Evolutionary conservation across 2,329 filamentous ascomycete genomes (phyloP).

Genomic region (Simplicillium sp.): DNA sequence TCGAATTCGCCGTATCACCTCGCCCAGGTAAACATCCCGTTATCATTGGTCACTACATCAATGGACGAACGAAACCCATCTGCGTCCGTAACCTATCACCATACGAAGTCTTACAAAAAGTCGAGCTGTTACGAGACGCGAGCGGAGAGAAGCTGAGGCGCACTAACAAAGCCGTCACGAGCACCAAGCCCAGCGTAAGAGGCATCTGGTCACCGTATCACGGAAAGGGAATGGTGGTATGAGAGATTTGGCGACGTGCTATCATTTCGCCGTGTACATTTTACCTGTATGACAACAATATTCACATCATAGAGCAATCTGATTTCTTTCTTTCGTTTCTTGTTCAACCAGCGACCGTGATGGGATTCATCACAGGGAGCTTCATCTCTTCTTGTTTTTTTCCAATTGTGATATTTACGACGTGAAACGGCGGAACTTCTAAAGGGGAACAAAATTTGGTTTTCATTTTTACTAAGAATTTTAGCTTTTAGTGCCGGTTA

Average conservation of each 20-base stretch:
- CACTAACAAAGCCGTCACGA: conserved; percentile 54
- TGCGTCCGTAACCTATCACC: conserved; percentile 82
- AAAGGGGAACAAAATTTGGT: no score
- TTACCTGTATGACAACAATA: conserved; percentile 3
- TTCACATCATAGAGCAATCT: conserved; percentile 12
- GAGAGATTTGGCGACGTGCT: conserved; percentile 1
- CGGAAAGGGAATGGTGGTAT: conserved; percentile 46
- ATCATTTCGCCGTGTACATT: conserved; percentile 6
- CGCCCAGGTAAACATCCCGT: conserved; percentile 85
- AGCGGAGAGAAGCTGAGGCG: conserved; percentile 65
- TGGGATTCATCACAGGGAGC: no score
- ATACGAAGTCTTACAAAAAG: conserved; percentile 74
- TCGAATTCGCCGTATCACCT: conserved; percentile 88
- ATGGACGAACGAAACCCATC: conserved; percentile 74
- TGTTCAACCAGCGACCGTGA: conserved; percentile 11
- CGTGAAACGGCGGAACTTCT: no score
- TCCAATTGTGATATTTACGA: no score
- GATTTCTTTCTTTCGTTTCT: conserved; percentile 13
- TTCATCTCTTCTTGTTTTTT: no score
- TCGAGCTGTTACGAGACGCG: conserved; percentile 60
- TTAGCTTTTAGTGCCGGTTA: no score
- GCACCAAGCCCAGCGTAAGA: conserved; percentile 56
- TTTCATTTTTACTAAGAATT: no score
- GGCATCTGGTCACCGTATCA: conserved; percentile 65
- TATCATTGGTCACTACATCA: conserved; percentile 85